Conservation (phyloP, 2,329 filamentous ascomycete species). For the Conoideocrella luteorostrata region DNA sequence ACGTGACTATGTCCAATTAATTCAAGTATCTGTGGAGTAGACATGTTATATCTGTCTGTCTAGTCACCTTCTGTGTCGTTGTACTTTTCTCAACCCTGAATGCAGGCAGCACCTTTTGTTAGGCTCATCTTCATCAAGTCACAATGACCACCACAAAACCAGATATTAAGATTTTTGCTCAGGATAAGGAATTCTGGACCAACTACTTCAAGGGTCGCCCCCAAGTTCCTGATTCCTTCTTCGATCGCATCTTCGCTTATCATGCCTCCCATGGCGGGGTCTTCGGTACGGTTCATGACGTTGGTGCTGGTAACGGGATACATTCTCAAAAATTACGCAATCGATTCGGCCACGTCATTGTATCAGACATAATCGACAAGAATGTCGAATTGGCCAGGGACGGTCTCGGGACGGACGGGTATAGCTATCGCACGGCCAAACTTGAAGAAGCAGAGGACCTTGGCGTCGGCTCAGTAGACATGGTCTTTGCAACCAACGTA, state of each 20-base stretch:
- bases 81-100: too few species aligned
- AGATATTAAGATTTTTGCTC: slow-evolving; percentile 8
- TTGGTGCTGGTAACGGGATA: slow-evolving; percentile 18
- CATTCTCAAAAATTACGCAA: slow-evolving; percentile 12
- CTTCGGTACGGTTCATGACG: slow-evolving; percentile 16
- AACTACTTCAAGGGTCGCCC: slow-evolving; percentile 17
- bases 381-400: slow-evolving; percentile 14
- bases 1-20: too few species aligned
- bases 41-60: too few species aligned
- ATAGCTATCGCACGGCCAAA: slow-evolving; percentile 12
- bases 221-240: slow-evolving; percentile 15
- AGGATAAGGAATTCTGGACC: slow-evolving; percentile 18
- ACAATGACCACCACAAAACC: too few species aligned
- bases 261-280: slow-evolving; percentile 12
- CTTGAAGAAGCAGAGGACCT: slow-evolving; percentile 15
- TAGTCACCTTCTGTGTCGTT: too few species aligned
- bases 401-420: slow-evolving; percentile 11
- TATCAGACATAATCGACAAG: slow-evolving; percentile 16
- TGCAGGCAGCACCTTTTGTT: too few species aligned
- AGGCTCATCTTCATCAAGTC: too few species aligned
- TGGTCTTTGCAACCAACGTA: slow-evolving; percentile 14
- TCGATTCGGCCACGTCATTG: slow-evolving; percentile 16
- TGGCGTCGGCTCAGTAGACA: slow-evolving; percentile 8
- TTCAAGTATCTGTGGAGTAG: too few species aligned
- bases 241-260: slow-evolving; percentile 18